These are phyloP conservation scores for Angomonas deanei DNA, from an alignment of 208 protist species.

Conservation along the genomic window DNA sequence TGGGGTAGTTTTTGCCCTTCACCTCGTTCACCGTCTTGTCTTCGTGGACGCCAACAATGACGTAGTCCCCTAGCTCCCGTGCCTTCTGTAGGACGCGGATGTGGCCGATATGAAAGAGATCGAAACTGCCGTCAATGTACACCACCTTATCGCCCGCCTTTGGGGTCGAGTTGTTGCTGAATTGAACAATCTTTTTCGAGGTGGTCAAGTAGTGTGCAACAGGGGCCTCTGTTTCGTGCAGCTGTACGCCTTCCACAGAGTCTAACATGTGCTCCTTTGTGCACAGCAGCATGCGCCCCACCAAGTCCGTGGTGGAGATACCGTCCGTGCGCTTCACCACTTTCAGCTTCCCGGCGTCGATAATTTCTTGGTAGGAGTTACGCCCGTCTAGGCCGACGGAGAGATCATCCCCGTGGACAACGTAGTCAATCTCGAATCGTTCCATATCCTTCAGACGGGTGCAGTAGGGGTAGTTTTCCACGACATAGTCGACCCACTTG, in stretches of 20 bases:
- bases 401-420: conserved; percentile 98
- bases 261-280: conserved; percentile 72
- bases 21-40: conserved; percentile 89
- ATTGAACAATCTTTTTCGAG: conserved; percentile 94
- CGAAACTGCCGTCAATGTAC: conserved; percentile 97
- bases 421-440: conserved; percentile 92
- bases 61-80: conserved; percentile 89
- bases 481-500: conserved; percentile 98
- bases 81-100: conserved; percentile 92
- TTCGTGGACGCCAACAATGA: conserved; percentile 96
- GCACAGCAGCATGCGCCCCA: conserved; percentile 96
- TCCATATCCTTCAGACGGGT: conserved; percentile 90
- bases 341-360: conserved; percentile 85
- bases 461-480: conserved; percentile 94
- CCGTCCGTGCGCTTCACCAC: conserved; percentile 94
- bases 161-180: conserved; percentile 86
- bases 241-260: conserved; percentile 30
- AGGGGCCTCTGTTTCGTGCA: conserved; percentile 17
- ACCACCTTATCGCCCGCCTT: conserved; percentile 89
- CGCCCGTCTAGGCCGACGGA: conserved; percentile 91
- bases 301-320: conserved; percentile 97
- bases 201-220: conserved; percentile 85
- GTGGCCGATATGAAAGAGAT: conserved; percentile 97
- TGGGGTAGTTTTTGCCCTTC: conserved; percentile 94
- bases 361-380: conserved; percentile 94